Percentiles rank a stretch among this genome's conserved stretches.
phyloP scores from a whole-genome alignment of 176 grass and related monocot species.

The Saccharum spontaneum region DNA sequence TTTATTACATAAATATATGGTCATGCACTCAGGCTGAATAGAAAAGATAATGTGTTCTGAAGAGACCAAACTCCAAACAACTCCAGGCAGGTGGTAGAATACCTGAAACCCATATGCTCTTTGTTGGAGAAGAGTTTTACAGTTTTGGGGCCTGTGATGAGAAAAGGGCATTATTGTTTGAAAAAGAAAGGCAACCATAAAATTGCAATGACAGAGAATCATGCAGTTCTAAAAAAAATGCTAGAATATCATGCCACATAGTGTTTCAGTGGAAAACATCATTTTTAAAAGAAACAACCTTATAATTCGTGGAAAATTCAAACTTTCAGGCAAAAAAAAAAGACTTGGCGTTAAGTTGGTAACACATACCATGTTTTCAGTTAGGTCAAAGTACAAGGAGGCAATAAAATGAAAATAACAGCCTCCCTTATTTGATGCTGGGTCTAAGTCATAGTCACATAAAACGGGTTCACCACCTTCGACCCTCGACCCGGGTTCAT shows the following conservation, averaged over 20 bases:
- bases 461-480: too few relatives aligned
- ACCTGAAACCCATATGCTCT: slow-evolving; percentile 99
- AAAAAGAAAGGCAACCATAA: slow-evolving; percentile 5
- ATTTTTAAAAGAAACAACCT: background rate
- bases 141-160: slow-evolving; percentile 64
- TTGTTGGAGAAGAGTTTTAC: slow-evolving; percentile 93
- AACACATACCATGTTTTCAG: background rate
- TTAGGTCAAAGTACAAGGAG: background rate
- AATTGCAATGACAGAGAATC: background rate
- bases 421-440: too few relatives aligned
- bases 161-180: slow-evolving; percentile 12
- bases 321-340: background rate
- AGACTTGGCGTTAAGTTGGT: background rate
- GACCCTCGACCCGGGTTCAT: too few relatives aligned
- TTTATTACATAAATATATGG: slow-evolving; percentile 29
- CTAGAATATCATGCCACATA: background rate
- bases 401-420: background rate
- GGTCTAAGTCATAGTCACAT: too few relatives aligned
- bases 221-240: background rate
- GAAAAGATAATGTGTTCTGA: background rate
- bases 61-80: background rate
- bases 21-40: slow-evolving; percentile 16
- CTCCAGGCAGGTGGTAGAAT: slow-evolving; percentile 14
- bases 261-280: background rate
- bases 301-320: background rate